Percentiles rank a stretch among this genome's conserved stretches.
phyloP scores from a whole-genome alignment of 2,329 filamentous ascomycete species.

The Plectosphaerella sp. region DNA sequence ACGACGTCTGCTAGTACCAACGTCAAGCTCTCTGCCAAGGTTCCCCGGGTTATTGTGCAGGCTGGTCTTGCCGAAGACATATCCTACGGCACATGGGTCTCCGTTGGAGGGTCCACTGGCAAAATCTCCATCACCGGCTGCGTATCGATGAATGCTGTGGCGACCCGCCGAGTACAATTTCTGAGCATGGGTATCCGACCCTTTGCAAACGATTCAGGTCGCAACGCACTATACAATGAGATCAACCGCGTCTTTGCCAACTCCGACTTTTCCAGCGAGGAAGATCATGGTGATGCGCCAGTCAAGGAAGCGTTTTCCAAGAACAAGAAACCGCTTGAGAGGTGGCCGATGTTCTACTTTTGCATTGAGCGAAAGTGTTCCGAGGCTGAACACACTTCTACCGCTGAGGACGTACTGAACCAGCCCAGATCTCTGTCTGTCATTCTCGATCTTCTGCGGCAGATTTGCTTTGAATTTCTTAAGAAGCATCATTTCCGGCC shows the following conservation, averaged over 20 bases:
- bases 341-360: constrained; percentile 89
- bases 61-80: constrained; percentile 55
- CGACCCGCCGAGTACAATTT: constrained; percentile 73
- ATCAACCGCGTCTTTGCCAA: constrained; percentile 72
- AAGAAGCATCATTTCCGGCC: constrained; percentile 67
- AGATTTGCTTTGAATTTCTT: constrained; percentile 70
- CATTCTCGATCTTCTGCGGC: constrained; percentile 61
- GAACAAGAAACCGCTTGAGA: constrained; percentile 64
- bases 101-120: constrained; percentile 61
- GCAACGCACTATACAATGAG: constrained; percentile 68
- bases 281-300: constrained; percentile 28
- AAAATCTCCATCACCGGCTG: constrained; percentile 62
- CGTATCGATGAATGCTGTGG: constrained; percentile 66
- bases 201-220: constrained; percentile 47
- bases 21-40: constrained; percentile 25
- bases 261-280: constrained; percentile 71
- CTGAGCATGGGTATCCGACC: constrained; percentile 73
- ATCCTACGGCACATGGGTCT: constrained; percentile 60
- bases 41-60: constrained; percentile 56
- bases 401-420: constrained; percentile 30
- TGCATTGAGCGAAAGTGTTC: constrained; percentile 44
- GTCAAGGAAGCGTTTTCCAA: constrained; percentile 36
- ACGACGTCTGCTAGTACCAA: constrained; percentile 7
- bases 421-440: constrained; percentile 41
- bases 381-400: not conserved